Evolutionary conservation across 345 rosid species (phyloP).

Genomic region (Brassica nigra): DNA sequence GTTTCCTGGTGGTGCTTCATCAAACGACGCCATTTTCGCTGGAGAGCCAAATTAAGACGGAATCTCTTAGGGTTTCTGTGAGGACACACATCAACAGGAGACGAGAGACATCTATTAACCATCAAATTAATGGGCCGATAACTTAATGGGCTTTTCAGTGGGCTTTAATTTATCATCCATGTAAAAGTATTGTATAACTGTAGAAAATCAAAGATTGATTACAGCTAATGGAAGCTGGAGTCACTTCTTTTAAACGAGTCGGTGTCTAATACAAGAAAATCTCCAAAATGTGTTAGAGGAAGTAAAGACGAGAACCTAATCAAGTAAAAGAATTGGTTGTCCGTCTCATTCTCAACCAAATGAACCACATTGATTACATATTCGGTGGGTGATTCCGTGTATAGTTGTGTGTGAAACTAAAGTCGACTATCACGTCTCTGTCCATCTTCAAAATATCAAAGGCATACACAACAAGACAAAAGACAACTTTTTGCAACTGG

Average conservation of each 20-base stretch:
- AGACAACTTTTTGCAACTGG: slow-evolving; percentile 27
- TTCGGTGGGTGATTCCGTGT: slow-evolving; percentile 29
- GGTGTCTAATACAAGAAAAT: not conserved
- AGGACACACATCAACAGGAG: not conserved
- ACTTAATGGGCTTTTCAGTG: slow-evolving; percentile 9
- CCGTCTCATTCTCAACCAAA: not conserved
- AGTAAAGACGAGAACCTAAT: not conserved
- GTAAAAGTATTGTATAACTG: not conserved
- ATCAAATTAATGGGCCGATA: slow-evolving; percentile 9
- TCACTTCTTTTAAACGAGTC: not conserved
- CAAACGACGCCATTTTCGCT: slow-evolving; percentile 58
- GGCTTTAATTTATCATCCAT: not conserved
- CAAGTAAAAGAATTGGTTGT: not conserved
- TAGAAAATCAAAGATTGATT: not conserved
- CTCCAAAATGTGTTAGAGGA: not conserved
- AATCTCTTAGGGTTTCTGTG: slow-evolving; percentile 33
- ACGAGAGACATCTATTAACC: not conserved
- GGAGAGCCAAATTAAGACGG: slow-evolving; percentile 20
- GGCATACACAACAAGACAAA: slow-evolving; percentile 30
- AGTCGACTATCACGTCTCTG: not conserved
- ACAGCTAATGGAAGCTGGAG: not conserved
- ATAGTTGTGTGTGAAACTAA: slow-evolving; percentile 16
- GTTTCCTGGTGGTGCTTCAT: slow-evolving; percentile 64
- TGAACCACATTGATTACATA: slow-evolving; percentile 12
- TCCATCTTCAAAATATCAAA: not conserved